A percentile compares a stretch with the other conserved stretches of the same genome.
Evolutionary conservation across 805 yeast genomes (phyloP).

Genomic region (Yarrowia bubula): DNA sequence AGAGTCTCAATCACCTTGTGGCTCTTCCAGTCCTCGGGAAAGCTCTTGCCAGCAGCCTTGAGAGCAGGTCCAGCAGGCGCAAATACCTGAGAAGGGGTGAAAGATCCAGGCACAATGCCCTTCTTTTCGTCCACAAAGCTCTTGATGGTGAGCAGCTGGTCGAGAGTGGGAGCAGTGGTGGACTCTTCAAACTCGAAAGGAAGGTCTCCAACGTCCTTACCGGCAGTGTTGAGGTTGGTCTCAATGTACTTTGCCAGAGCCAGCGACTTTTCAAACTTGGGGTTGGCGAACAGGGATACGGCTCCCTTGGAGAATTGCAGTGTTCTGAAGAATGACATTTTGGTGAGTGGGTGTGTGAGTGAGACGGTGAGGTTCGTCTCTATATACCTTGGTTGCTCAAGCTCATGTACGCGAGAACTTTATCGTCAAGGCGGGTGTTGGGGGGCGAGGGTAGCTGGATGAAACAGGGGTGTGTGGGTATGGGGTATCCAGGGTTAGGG

Average conservation of each 20-base stretch:
- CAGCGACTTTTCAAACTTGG: conserved; percentile 11
- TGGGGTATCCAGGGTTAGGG: no score
- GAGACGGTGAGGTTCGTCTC: not conserved
- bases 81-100: not conserved
- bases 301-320: conserved; percentile 24
- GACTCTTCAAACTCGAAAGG: conserved; percentile 15
- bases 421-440: conserved; percentile 5
- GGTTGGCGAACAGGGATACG: conserved; percentile 18
- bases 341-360: not conserved
- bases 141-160: conserved; percentile 24
- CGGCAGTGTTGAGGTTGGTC: not conserved
- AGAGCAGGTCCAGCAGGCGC: conserved; percentile 18
- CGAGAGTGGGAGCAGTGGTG: conserved; percentile 11
- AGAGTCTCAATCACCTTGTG: conserved; percentile 14
- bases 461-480: no score
- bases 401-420: not conserved
- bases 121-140: conserved; percentile 17
- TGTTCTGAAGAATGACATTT: conserved; percentile 11
- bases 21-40: conserved; percentile 25
- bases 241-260: not conserved
- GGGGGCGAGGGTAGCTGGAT: no score
- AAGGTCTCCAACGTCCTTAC: not conserved
- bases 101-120: conserved; percentile 16
- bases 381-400: not conserved
- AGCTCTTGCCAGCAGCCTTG: not conserved